Percentiles rank a stretch among this genome's conserved stretches.
Conservation (phyloP, 2,329 filamentous ascomycete species). For the Fusarium stilboides region DNA sequence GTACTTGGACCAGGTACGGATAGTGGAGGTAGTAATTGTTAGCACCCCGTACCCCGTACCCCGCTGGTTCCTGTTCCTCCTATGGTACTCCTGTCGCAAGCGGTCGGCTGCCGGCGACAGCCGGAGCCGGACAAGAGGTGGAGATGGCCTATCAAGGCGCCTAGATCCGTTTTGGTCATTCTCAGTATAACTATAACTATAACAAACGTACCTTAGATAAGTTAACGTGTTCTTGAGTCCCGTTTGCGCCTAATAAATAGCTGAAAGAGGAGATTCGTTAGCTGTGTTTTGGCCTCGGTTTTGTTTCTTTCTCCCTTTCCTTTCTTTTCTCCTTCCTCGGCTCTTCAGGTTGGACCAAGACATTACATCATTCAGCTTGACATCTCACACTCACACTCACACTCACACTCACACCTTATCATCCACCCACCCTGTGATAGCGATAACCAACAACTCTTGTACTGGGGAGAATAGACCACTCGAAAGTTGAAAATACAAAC, state of each 20-base stretch:
- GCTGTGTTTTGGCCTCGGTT: not conserved
- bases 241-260: slow-evolving; percentile 15
- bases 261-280: not conserved
- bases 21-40: not conserved
- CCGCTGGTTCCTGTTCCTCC: not conserved
- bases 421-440: not conserved
- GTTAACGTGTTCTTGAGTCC: slow-evolving; percentile 16
- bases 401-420: not conserved
- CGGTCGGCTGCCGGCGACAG: slow-evolving; percentile 49
- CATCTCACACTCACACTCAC: not conserved
- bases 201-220: slow-evolving; percentile 23
- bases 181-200: slow-evolving; percentile 22
- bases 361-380: slow-evolving; percentile 18
- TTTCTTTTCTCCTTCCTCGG: not conserved
- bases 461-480: not conserved
- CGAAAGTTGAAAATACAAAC: not conserved
- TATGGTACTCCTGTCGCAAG: too few relatives aligned
- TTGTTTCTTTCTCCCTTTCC: not conserved
- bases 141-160: slow-evolving; percentile 46
- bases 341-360: not conserved
- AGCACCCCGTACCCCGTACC: not conserved
- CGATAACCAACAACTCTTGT: not conserved
- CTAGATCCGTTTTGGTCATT: slow-evolving; percentile 28
- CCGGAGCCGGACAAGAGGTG: slow-evolving; percentile 39
- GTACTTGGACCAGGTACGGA: slow-evolving; percentile 1